Percentiles rank a stretch among this genome's conserved stretches.
These are phyloP conservation scores for Lasiodiplodia citricola DNA, from an alignment of 2,329 filamentous ascomycete species.

Conservation along the genomic window DNA sequence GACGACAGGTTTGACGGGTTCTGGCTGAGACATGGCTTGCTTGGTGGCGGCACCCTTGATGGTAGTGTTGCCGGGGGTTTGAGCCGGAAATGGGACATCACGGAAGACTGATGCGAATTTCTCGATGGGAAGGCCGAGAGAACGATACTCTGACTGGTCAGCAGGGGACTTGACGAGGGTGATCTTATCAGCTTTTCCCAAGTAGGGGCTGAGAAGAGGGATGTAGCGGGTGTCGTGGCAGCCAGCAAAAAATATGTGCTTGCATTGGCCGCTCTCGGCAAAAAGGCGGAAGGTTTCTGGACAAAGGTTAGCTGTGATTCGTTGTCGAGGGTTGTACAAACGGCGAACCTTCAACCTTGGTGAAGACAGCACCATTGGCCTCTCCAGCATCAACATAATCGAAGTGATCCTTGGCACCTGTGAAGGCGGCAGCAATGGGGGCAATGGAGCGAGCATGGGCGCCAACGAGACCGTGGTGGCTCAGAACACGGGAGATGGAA, in stretches of 20 bases:
- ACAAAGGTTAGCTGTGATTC: neutral
- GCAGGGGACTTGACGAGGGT: slow-evolving; percentile 60
- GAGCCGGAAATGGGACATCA: slow-evolving; percentile 23
- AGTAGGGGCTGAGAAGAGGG: slow-evolving; percentile 60
- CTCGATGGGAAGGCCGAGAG: slow-evolving; percentile 57
- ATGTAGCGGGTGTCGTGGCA: slow-evolving; percentile 67
- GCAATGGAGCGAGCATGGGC: slow-evolving; percentile 62
- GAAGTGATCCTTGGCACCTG: slow-evolving; percentile 61
- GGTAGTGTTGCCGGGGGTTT: neutral
- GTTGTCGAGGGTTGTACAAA: neutral
- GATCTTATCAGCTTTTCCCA: slow-evolving; percentile 56
- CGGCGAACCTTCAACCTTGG: slow-evolving; percentile 61
- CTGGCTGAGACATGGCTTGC: neutral
- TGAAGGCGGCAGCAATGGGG: slow-evolving; percentile 63
- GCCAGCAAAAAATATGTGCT: slow-evolving; percentile 67
- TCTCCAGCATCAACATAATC: slow-evolving; percentile 68
- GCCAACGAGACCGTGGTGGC: slow-evolving; percentile 56
- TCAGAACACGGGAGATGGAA: slow-evolving; percentile 57
- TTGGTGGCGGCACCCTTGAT: slow-evolving; percentile 7
- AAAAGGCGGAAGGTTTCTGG: slow-evolving; percentile 55
- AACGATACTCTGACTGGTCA: slow-evolving; percentile 60
- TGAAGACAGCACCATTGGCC: slow-evolving; percentile 61
- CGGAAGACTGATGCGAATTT: slow-evolving; percentile 61
- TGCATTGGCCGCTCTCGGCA: slow-evolving; percentile 64
- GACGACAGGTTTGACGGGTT: neutral